Evolutionary conservation across 257 asterid species (phyloP), one percentile per base, ranked within the genome.

Genomic region (Galeopsis tetrahit): DNA sequence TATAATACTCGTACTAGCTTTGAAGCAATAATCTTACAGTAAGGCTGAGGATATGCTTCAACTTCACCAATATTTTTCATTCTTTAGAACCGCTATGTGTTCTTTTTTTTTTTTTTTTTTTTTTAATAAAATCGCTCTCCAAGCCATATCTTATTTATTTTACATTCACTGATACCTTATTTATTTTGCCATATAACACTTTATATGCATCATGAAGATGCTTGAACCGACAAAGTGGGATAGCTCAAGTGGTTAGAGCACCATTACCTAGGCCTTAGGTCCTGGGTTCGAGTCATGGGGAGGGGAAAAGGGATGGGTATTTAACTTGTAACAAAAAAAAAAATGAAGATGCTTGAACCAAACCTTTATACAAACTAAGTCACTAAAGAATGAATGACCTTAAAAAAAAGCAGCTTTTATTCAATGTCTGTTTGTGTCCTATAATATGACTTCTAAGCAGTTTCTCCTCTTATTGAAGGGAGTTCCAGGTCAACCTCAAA

Each of bases 21-120:
- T 63, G 13, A 59, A 57, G 72, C 52, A 73, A 34, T 14, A 44
- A 51, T 75, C 77, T 63, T 85, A 95, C 99, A 66, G 99, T 92
- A 53, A 95, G 92, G 85, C 98, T 95, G 78, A 92, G 92, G 59
- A 98, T n/a, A 95, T n/a, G 99, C 98, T 87, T 95, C 99, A 48
- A 95, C 82, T 76, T 88, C 91, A 36, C 99, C 98, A 66, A 87
- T 68, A 79, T 95, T 95, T 80, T 86, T 85, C 4, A 97, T 92
- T 62, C n/a, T n/a, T n/a, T n/a, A n/a, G n/a, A n/a, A n/a, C n/a
- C n/a, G n/a, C n/a, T n/a, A n/a, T n/a, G n/a, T n/a, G n/a, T n/a
- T n/a, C n/a, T n/a, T n/a, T n/a, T n/a, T n/a, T n/a, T n/a, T n/a
- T n/a, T n/a, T n/a, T n/a, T n/a, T n/a, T n/a, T n/a, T n/a, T n/a